Percentiles rank a stretch among this genome's conserved stretches.
Conservation (phyloP, 495 filamentous ascomycete genomes). For the Penicillium taxi region DNA sequence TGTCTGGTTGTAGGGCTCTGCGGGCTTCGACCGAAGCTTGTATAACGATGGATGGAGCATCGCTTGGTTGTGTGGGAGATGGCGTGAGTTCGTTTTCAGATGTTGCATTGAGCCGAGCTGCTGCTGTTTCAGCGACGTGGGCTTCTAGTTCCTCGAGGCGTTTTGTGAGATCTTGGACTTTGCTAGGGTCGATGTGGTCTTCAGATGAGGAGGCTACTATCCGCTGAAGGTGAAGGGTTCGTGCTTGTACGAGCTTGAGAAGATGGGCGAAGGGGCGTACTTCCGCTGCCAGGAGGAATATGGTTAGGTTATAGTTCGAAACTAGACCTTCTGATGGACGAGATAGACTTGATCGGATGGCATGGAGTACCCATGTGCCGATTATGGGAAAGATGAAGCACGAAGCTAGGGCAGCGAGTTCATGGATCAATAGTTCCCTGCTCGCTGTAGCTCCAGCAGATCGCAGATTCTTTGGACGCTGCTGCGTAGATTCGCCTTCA, state of each 20-base stretch:
- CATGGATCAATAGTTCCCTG: conserved; percentile 64
- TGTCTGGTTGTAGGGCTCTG: conserved; percentile 62
- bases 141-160: conserved; percentile 68
- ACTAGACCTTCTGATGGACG: conserved; percentile 79
- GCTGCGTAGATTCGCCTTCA: conserved; percentile 1
- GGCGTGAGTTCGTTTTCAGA: conserved; percentile 4
- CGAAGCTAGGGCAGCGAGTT: conserved; percentile 60
- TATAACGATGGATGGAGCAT: conserved; percentile 27
- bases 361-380: conserved; percentile 72
- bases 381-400: conserved; percentile 76
- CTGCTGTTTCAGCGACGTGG: conserved; percentile 39
- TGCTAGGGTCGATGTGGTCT: conserved; percentile 28
- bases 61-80: conserved; percentile 10
- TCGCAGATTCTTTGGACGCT: conserved; percentile 2
- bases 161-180: conserved; percentile 48
- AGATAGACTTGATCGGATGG: conserved; percentile 65
- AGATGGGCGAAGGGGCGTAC: conserved; percentile 72
- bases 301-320: conserved; percentile 87
- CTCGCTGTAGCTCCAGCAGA: conserved; percentile 30
- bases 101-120: conserved; percentile 15
- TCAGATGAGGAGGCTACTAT: conserved; percentile 49
- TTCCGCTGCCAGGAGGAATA: conserved; percentile 86
- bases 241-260: conserved; percentile 66
- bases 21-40: conserved; percentile 55
- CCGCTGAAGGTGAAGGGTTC: conserved; percentile 77